These are phyloP conservation scores for Leptodermis oblonga DNA, from an alignment of 257 asterid genomes.

Conservation along the genomic window DNA sequence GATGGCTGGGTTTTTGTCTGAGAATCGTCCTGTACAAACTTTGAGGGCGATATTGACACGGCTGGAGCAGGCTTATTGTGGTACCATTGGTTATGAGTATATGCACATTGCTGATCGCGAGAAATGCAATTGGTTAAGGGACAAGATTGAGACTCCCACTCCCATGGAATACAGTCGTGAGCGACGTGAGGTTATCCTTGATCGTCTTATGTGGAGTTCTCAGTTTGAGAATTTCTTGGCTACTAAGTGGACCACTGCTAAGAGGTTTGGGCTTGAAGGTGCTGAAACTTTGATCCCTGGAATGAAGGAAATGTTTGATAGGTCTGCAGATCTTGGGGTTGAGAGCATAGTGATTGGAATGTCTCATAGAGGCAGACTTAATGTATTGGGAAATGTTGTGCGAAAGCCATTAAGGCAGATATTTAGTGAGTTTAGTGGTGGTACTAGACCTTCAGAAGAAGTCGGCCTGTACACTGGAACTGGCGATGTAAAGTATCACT, in stretches of 20 bases:
- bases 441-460: slow-evolving; percentile 82
- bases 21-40: slow-evolving; percentile 96
- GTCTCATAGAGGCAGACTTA: slow-evolving; percentile 93
- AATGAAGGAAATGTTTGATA: slow-evolving; percentile 97
- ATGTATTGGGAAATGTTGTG: slow-evolving; percentile 88
- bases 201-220: slow-evolving; percentile 89
- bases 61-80: slow-evolving; percentile 94
- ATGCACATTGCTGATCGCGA: slow-evolving; percentile 97
- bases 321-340: slow-evolving; percentile 94
- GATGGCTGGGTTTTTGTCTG: slow-evolving; percentile 90
- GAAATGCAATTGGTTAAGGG: slow-evolving; percentile 95
- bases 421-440: slow-evolving; percentile 87
- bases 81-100: slow-evolving; percentile 86
- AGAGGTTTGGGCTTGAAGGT: slow-evolving; percentile 98
- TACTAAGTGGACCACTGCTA: slow-evolving; percentile 89
- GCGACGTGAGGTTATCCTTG: slow-evolving; percentile 91
- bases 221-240: slow-evolving; percentile 94
- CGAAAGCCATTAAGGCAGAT: slow-evolving; percentile 90
- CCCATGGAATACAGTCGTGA: slow-evolving; percentile 57
- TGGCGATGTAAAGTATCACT: slow-evolving; percentile 96
- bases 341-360: slow-evolving; percentile 96
- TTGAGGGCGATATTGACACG: slow-evolving; percentile 80
- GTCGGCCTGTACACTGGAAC: slow-evolving; percentile 93
- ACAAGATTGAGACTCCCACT: slow-evolving; percentile 87
- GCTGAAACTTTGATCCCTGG: slow-evolving; percentile 98